Base-by-base conservation (phyloP, 768 basidiomycete genomes). In the Rossbeevera mucosa region DNA sequence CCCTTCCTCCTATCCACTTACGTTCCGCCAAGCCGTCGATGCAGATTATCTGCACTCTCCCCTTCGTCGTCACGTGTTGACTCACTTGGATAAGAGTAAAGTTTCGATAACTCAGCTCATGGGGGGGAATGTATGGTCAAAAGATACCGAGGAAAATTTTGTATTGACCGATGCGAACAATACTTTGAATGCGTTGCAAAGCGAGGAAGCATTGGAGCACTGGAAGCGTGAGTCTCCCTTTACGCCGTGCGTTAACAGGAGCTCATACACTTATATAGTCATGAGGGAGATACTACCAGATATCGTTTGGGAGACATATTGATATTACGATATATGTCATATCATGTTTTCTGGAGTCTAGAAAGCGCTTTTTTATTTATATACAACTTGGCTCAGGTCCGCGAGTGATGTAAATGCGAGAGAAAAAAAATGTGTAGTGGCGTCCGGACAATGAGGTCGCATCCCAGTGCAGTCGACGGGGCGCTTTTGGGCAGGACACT, bases 211-310 rank as follows among this genome's bases (percentile, higher is more conserved):
- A 2, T 56, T 82, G 42, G 77, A 82, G 40, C 91, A 92, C 60
- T 96, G 93, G 93, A 76, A 76, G 54, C 65, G 88, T 88, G 64
- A 57, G 85, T 75, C 18, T 24, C n/a, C n/a, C 38, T 46, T 25
- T 43, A 47, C 36, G 3, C 45, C 31, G 22, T 38, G 22, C 22
- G 6, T 49, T 58, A 0, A 13, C 48, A 30, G 51, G 38, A 33
- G 43, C 48, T 58, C 38, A 60, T n/a, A 38, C 4, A 38, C 22
- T 43, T 5, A 18, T 52, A 55, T 52, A 87, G 86, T 91, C 29
- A 94, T 94, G 90, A 80, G 88, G 51, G 70, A 82, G 28, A 79
- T 89, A n/a, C 61, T 93, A 57, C 81, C 85, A 0, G 80, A 86
- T 53, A 58, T 79, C 12, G 74, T 86, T 56, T 92, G 90, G 90